phyloP scores from a whole-genome alignment of 2,329 filamentous ascomycete species.

The Boeremia exigua region DNA sequence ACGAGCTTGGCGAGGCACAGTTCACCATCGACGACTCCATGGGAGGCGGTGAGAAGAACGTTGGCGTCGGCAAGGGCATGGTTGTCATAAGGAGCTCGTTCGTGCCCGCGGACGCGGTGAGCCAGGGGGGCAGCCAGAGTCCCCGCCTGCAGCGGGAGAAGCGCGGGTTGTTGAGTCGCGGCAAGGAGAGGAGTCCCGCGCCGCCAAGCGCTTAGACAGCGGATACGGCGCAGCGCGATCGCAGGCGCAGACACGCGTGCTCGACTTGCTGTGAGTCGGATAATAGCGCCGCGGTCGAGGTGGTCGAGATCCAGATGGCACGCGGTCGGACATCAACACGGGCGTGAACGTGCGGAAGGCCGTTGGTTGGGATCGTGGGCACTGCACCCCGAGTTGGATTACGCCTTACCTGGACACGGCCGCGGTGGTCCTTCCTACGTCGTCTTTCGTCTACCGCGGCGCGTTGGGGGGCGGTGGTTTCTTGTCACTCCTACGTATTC shows the following conservation, averaged over 20 bases:
- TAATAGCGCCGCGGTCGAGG: too few relatives aligned
- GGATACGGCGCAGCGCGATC: not conserved
- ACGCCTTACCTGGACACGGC: too few relatives aligned
- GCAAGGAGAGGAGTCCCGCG: slow-evolving; percentile 37
- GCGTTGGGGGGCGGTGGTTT: not conserved
- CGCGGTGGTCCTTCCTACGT: too few relatives aligned
- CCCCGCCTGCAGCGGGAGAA: slow-evolving; percentile 30
- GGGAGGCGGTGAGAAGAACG: slow-evolving; percentile 70
- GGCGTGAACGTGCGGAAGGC: too few relatives aligned
- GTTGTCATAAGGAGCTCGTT: slow-evolving; percentile 80
- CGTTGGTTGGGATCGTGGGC: too few relatives aligned
- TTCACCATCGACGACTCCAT: slow-evolving; percentile 89
- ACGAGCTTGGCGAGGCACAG: slow-evolving; percentile 81
- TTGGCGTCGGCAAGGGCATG: slow-evolving; percentile 74
- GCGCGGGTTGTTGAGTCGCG: slow-evolving; percentile 56
- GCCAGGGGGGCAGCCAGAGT: slow-evolving; percentile 43
- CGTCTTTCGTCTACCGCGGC: too few relatives aligned
- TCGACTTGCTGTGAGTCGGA: not conserved
- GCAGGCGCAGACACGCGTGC: not conserved
- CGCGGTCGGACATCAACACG: too few relatives aligned
- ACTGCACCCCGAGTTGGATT: too few relatives aligned
- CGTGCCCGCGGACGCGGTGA: slow-evolving; percentile 52
- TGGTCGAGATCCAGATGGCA: too few relatives aligned
- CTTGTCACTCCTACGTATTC: too few relatives aligned
- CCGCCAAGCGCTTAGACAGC: slow-evolving; percentile 11